These are phyloP conservation scores for Scleromitrula shiraiana DNA, from an alignment of 2,329 filamentous ascomycete species.

Conservation along the genomic window DNA sequence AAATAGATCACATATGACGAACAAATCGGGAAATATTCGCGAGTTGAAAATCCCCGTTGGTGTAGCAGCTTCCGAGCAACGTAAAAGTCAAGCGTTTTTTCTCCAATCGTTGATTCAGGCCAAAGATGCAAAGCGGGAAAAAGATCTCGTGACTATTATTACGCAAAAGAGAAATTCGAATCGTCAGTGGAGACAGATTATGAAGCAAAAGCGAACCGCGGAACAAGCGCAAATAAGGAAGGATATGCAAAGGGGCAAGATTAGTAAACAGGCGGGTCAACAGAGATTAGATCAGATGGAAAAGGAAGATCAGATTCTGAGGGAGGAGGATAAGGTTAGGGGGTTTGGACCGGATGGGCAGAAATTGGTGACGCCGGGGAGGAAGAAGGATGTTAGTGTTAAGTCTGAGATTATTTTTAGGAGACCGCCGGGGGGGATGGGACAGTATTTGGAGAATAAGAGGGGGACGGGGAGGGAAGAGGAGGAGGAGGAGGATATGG, in stretches of 20 bases:
- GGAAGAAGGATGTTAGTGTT: not conserved
- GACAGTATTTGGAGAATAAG: conserved; percentile 1
- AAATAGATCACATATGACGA: not conserved
- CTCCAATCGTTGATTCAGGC: conserved; percentile 57
- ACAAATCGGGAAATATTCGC: conserved; percentile 1
- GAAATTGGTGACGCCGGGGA: conserved; percentile 2
- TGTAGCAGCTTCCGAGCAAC: conserved; percentile 24
- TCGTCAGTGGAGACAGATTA: conserved; percentile 15
- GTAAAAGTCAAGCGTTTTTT: conserved; percentile 44
- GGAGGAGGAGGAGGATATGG: conserved; percentile 1
- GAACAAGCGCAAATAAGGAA: conserved; percentile 17
- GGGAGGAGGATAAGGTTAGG: conserved; percentile 2
- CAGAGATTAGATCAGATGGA: conserved; percentile 19
- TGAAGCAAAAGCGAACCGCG: conserved; percentile 13
- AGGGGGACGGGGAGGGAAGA: not conserved
- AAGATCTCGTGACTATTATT: conserved; percentile 56
- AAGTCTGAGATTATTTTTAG: not conserved
- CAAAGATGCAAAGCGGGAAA: conserved; percentile 57
- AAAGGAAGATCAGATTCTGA: conserved; percentile 11
- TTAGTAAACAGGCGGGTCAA: conserved; percentile 5
- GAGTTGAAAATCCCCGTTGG: conserved; percentile 17
- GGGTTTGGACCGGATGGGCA: conserved; percentile 2
- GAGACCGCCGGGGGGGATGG: conserved; percentile 7
- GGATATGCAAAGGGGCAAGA: conserved; percentile 11
- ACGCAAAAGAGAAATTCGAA: conserved; percentile 31